A percentile compares a stretch with the other conserved stretches of the same genome.
Evolutionary conservation across 2,329 filamentous ascomycete genomes (phyloP).

Genomic region (Colletotrichum phormii): DNA sequence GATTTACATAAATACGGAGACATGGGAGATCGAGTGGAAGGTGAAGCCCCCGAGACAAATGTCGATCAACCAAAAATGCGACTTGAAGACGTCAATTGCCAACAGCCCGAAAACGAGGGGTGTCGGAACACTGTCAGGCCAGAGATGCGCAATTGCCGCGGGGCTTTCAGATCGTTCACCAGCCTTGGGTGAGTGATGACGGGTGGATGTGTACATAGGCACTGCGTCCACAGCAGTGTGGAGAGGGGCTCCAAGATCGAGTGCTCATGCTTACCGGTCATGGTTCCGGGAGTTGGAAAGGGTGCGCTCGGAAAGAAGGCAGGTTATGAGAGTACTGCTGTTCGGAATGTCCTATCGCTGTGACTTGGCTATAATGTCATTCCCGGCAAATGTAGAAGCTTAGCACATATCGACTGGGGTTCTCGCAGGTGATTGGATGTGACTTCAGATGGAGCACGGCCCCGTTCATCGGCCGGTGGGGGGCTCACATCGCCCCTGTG

Average conservation of each 20-base stretch:
- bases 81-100: conserved; percentile 28
- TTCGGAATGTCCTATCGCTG: neutral
- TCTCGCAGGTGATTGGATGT: conserved; percentile 7
- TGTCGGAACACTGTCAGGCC: conserved; percentile 3
- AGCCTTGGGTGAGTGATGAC: conserved; percentile 14
- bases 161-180: conserved; percentile 6
- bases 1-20: neutral
- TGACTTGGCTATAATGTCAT: conserved; percentile 4
- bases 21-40: neutral
- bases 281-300: conserved; percentile 3
- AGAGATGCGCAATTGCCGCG: conserved; percentile 33
- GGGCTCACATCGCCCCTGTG: neutral
- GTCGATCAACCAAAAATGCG: conserved; percentile 23
- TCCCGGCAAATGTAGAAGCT: conserved; percentile 22
- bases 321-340: conserved; percentile 21
- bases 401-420: conserved; percentile 1
- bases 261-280: neutral
- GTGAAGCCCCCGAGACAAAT: conserved; percentile 12
- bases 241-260: conserved; percentile 8
- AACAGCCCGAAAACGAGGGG: conserved; percentile 9
- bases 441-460: neutral
- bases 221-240: neutral
- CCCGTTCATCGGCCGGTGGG: conserved; percentile 25
- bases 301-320: neutral
- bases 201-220: neutral